phyloP scores from a whole-genome alignment of 768 basidiomycete species.

The Termitomyces sp. region DNA sequence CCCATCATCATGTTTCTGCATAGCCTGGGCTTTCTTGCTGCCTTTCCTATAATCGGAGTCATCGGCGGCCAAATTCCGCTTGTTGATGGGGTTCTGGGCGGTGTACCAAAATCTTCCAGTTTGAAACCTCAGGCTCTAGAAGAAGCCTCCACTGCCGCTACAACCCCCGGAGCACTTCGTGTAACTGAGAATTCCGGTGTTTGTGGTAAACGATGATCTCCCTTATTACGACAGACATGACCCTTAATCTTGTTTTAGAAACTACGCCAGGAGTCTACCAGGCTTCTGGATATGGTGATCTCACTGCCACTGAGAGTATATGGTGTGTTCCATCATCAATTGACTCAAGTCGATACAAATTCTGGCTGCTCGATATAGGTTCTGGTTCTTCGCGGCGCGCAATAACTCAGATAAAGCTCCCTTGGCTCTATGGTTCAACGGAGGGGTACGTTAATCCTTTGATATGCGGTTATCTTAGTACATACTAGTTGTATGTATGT shows the following conservation, averaged over 20 bases:
- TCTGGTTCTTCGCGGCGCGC: constrained; percentile 68
- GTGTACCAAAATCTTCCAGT: constrained; percentile 25
- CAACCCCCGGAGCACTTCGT: constrained; percentile 44
- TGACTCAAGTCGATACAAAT: neutral
- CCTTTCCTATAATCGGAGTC: constrained; percentile 6
- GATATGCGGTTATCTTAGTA: neutral
- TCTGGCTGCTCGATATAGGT: constrained; percentile 32
- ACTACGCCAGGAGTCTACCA: constrained; percentile 57
- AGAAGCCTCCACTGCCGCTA: constrained; percentile 13
- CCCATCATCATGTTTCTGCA: constrained; percentile 4
- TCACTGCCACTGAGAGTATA: constrained; percentile 50
- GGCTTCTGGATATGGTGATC: constrained; percentile 61
- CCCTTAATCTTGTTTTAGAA: constrained; percentile 26
- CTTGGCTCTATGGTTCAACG: constrained; percentile 65
- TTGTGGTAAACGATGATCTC: constrained; percentile 36
- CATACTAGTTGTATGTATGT: neutral
- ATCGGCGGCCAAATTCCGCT: constrained; percentile 39
- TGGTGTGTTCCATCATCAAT: constrained; percentile 29
- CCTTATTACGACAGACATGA: neutral
- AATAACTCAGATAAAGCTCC: constrained; percentile 56
- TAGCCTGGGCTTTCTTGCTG: neutral
- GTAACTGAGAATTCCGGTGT: constrained; percentile 56
- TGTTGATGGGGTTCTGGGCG: constrained; percentile 46
- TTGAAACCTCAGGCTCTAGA: constrained; percentile 11
- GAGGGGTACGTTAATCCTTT: constrained; percentile 33